phyloP scores from a whole-genome alignment of 2,329 filamentous ascomycete genomes.

The Botrytis squamosa region DNA sequence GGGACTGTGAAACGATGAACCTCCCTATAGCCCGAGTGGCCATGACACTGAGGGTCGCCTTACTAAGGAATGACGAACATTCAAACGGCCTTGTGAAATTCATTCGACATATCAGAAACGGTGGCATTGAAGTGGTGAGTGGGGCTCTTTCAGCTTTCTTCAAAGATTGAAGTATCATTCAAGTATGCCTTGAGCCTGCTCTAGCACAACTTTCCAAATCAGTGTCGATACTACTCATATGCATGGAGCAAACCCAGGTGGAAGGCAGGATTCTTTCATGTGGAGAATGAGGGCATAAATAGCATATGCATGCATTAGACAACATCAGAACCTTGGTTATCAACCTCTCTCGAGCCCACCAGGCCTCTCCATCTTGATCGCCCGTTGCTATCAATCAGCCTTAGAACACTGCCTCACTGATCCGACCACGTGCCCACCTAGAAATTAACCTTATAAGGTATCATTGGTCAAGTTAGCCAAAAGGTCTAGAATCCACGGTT shows the following conservation, averaged over 20 bases:
- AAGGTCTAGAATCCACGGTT: conserved; percentile 1
- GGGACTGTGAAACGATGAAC: neutral
- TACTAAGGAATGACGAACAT: neutral
- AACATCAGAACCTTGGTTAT: neutral
- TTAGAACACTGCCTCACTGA: conserved; percentile 8
- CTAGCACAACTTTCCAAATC: neutral
- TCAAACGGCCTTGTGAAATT: neutral
- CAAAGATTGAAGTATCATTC: neutral
- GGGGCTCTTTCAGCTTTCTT: neutral
- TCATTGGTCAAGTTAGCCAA: neutral
- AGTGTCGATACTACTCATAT: neutral
- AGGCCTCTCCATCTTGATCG: neutral
- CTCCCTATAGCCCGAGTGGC: neutral
- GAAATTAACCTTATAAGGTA: neutral
- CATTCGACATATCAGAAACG: neutral
- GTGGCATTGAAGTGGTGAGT: neutral
- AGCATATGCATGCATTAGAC: neutral
- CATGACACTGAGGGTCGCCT: neutral
- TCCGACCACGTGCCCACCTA: neutral
- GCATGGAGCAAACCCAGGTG: neutral
- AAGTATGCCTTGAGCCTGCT: neutral
- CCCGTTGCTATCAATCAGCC: conserved; percentile 2
- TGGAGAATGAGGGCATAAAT: neutral
- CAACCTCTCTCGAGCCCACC: neutral
- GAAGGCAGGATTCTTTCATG: neutral